phyloP scores from a whole-genome alignment of 2,329 filamentous ascomycete genomes.

The Scorias spongiosa region DNA sequence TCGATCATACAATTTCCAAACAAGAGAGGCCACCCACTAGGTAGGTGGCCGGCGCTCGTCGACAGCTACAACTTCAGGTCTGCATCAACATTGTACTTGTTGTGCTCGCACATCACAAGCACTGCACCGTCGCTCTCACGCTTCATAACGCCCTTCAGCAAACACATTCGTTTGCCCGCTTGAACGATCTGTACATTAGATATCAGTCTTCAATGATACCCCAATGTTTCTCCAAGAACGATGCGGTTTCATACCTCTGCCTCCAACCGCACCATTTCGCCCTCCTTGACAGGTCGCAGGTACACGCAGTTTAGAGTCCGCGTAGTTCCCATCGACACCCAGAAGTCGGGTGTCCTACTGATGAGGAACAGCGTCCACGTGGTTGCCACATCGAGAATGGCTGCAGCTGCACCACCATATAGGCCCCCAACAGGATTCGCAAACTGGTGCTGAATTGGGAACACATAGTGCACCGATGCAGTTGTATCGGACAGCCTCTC shows the following conservation, averaged over 20 bases:
- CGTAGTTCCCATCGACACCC: slow-evolving; percentile 11
- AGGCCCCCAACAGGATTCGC: slow-evolving; percentile 11
- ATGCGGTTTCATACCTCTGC: slow-evolving; percentile 7
- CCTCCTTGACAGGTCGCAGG: slow-evolving; percentile 10
- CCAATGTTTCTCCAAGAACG: too few relatives aligned
- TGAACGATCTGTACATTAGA: slow-evolving; percentile 8
- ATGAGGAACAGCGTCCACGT: slow-evolving; percentile 9
- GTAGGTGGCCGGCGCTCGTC: background rate
- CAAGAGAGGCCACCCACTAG: slow-evolving; percentile 1
- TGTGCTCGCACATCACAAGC: slow-evolving; percentile 12
- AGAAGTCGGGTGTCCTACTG: slow-evolving; percentile 9
- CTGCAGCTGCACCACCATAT: slow-evolving; percentile 11
- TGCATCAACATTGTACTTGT: slow-evolving; percentile 13
- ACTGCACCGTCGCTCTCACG: slow-evolving; percentile 11
- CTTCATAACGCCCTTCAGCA: slow-evolving; percentile 10
- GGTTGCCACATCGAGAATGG: slow-evolving; percentile 12
- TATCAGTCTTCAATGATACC: background rate
- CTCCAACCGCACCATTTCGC: slow-evolving; percentile 9
- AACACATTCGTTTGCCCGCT: slow-evolving; percentile 9
- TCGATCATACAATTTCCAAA: background rate
- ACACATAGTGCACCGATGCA: slow-evolving; percentile 8
- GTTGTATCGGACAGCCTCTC: slow-evolving; percentile 5
- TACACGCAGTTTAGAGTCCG: slow-evolving; percentile 10
- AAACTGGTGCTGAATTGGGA: slow-evolving; percentile 11
- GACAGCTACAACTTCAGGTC: slow-evolving; percentile 2